Base-by-base conservation (phyloP, 768 basidiomycete species). In the Suillus tomentosus region DNA sequence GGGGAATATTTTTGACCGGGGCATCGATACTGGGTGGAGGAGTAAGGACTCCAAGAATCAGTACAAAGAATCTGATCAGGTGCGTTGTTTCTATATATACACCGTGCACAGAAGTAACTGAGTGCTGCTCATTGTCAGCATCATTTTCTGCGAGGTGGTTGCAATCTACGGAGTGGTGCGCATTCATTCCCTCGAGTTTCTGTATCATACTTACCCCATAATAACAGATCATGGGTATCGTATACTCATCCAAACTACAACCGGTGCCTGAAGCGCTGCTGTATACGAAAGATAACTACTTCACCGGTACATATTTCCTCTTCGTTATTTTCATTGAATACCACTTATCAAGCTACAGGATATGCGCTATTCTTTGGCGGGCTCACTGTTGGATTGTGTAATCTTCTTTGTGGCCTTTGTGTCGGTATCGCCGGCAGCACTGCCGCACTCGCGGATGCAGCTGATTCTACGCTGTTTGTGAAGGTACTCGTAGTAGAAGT, bases 81-180 rank as follows among this genome's bases (percentile, higher is more conserved):
- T 94, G 58, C 60, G 84, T 72, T 14, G 84, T 72, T 13, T 15
- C 36, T 10, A 31, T 19, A 15, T 42, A 27, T 56, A 3, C 19
- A 22, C 37, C 34, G 36, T 60, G 37, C 36, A 42, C 55, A 15
- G 24, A 27, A 24, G 15, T 27, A n/a, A n/a, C 42, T 50, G 9
- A 60, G 39, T 8, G 27, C 50, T 31, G 53, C 39, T 43, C 19
- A 48, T 19, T 15, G 19, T 9, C 8, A 98, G 96, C 69, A 95
- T 99, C 81, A 98, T 99, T 72, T 98, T 99, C 83, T 98, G 96
- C 77, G 96, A 99, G 81, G 97, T 98, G 72, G 96, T 99, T 36
- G 97, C 96, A 64, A 99, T 99, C 73, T 99, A 99, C 79, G 97
- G 92, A 63, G 93, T 94, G 60, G 94, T 95, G 78, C 65, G 91